Conservation (phyloP, 2,329 filamentous ascomycete genomes). For the Phaeoacremonium minimum region DNA sequence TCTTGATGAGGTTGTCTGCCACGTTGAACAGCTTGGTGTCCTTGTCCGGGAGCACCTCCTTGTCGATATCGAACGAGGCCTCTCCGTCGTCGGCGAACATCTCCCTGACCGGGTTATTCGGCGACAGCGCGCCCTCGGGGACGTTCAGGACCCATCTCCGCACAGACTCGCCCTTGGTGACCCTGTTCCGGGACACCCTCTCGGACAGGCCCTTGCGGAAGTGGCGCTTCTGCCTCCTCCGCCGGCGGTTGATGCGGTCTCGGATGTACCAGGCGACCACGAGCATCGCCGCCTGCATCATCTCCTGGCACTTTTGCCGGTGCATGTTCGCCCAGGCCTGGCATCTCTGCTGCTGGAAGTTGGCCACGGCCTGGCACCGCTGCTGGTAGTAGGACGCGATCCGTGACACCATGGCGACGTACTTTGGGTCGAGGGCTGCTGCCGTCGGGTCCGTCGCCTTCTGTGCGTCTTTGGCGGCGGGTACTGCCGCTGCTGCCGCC, state of each 20-base stretch:
- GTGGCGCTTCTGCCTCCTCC: conserved; percentile 32
- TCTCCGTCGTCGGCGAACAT: conserved; percentile 30
- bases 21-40: conserved; percentile 37
- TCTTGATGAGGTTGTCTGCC: conserved; percentile 43
- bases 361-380: conserved; percentile 39
- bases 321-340: conserved; percentile 42
- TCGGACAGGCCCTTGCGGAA: conserved; percentile 34
- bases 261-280: conserved; percentile 46
- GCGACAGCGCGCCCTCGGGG: conserved; percentile 26
- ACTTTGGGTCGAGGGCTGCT: conserved; percentile 29
- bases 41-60: conserved; percentile 31
- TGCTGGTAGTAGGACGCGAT: conserved; percentile 46
- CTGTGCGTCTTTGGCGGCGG: background rate
- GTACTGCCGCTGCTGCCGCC: conserved; percentile 7
- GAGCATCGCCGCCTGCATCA: conserved; percentile 43
- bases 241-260: conserved; percentile 38
- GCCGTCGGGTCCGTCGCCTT: conserved; percentile 1
- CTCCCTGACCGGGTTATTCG: conserved; percentile 18
- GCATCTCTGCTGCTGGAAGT: conserved; percentile 42
- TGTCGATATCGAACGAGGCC: conserved; percentile 34
- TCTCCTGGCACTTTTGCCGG: conserved; percentile 41
- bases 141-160: conserved; percentile 37
- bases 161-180: conserved; percentile 34
- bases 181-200: conserved; percentile 17
- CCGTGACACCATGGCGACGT: conserved; percentile 39